Percentiles rank a stretch among this genome's conserved stretches.
Evolutionary conservation across 1,284 basidiomycete species (phyloP).

Genomic region (Vanrija humicola): DNA sequence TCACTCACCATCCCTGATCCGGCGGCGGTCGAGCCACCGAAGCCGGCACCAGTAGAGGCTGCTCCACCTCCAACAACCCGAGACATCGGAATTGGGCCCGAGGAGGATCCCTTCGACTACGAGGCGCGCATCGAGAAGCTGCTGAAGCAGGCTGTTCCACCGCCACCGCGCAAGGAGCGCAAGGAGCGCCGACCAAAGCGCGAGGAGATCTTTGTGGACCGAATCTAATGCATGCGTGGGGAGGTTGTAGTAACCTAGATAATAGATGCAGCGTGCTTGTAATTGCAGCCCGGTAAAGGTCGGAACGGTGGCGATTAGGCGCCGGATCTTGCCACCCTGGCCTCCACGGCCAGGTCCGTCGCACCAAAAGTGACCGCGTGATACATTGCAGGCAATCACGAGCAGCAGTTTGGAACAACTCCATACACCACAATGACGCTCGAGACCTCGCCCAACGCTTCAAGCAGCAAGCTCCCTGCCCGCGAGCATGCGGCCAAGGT

Average conservation of each 20-base stretch:
- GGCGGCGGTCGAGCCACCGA: slow-evolving; percentile 1
- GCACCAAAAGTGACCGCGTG: no score
- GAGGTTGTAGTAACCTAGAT: no score
- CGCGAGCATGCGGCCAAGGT: slow-evolving; percentile 42
- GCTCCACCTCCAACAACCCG: slow-evolving; percentile 19
- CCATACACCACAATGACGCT: slow-evolving; percentile 4
- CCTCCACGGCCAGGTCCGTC: no score
- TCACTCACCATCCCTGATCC: slow-evolving; percentile 10
- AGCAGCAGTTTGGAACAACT: background rate
- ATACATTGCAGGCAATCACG: no score
- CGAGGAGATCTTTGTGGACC: slow-evolving; percentile 6
- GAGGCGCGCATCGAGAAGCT: slow-evolving; percentile 25
- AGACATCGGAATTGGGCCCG: slow-evolving; percentile 37
- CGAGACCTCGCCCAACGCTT: background rate
- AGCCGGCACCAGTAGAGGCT: slow-evolving; percentile 1
- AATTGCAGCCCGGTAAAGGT: no score
- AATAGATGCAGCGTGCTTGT: no score
- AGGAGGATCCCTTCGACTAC: slow-evolving; percentile 33
- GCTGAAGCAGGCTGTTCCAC: slow-evolving; percentile 6
- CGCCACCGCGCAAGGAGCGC: slow-evolving; percentile 6
- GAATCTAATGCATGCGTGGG: slow-evolving; percentile 4
- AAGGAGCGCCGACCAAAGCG: background rate
- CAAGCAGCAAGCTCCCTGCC: slow-evolving; percentile 33
- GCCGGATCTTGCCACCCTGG: no score
- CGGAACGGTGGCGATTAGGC: no score